Conservation (phyloP, 2,329 filamentous ascomycete species). For the Botrytis tulipae region DNA sequence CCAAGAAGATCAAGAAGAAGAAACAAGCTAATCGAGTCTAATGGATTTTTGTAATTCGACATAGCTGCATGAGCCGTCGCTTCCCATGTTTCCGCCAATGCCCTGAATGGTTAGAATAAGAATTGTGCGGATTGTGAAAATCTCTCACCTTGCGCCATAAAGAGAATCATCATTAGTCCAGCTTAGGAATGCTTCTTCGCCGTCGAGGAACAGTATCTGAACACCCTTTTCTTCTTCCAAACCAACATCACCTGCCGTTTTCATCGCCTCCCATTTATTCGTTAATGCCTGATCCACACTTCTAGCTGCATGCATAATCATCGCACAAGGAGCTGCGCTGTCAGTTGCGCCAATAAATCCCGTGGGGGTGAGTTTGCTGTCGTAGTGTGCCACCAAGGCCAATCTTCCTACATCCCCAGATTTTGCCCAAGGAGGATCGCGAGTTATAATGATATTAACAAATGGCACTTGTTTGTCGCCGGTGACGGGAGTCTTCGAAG, state of each 20-base stretch:
- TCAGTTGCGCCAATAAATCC: conserved; percentile 94
- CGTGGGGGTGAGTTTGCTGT: conserved; percentile 74
- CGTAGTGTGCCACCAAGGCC: conserved; percentile 91
- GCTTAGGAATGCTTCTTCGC: conserved; percentile 82
- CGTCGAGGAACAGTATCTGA: conserved; percentile 87
- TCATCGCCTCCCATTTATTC: conserved; percentile 76
- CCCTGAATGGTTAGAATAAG: conserved; percentile 42
- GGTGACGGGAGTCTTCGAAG: conserved; percentile 74
- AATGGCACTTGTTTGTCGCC: conserved; percentile 74
- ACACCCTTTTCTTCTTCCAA: conserved; percentile 78
- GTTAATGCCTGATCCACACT: conserved; percentile 78
- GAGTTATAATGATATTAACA: conserved; percentile 78
- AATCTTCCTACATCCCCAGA: conserved; percentile 75
- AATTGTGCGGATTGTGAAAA: neutral
- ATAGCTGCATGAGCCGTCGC: conserved; percentile 62
- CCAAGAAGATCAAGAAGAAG: conserved; percentile 90
- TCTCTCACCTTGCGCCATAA: conserved; percentile 74
- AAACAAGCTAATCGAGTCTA: conserved; percentile 82
- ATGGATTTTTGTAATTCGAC: conserved; percentile 70
- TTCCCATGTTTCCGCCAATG: conserved; percentile 83
- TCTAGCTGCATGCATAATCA: conserved; percentile 82
- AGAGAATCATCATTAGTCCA: conserved; percentile 84
- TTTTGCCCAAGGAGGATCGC: conserved; percentile 81
- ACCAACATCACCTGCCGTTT: conserved; percentile 53
- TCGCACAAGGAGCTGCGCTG: conserved; percentile 90